Evolutionary conservation across 1,139 yeast species (phyloP), one percentile per base, ranked within the genome.

Genomic region (Casaregolazyma suthepensis): DNA sequence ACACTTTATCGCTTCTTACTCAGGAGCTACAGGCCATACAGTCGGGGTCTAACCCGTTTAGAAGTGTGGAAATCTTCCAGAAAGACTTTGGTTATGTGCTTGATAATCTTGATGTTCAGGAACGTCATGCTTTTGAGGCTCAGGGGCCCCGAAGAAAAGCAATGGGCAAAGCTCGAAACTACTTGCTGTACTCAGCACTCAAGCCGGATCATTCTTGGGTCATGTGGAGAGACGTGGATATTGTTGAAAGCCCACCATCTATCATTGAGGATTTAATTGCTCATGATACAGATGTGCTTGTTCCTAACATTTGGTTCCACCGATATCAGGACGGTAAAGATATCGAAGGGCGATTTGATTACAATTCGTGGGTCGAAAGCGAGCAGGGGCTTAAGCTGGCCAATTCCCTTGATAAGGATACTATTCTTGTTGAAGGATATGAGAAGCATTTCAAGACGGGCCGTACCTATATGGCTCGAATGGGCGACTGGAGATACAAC

Each of bases 161-260:
- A 58, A 87, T 89, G 96, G 96, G 95, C 1, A 75, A 94, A 56
- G 96, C 96, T 2, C 77, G 96, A 68, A 89, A 89, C 68, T 89
- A 95, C 94, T 73, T 89, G 51, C 80, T 91, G 2, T 77, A 88
- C 1, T 79, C 81, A 46, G 90, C 96, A 0, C 72, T 89, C 57
- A 80, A 83, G 63, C 90, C 96, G 0, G 85, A 87, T 64, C 96
- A 89, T 69, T 84, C 94, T 1, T 89, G 96, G 96, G 96, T 89
- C 12, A 86, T 87, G 66, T 89, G 96, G 96, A 77, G 96, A 70
- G 96, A 89, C 68, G 96, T 83, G 2, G 96, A 89, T 67, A 84
- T 89, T 53, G 96, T 87, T 63, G 79, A 88, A 26, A 82, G 88
- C 62, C 95, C 96, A 0, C 87, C 88, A 17, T 76, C 85, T 46